Conservation (phyloP, 768 basidiomycete genomes). For the Nidula microcarpa region DNA sequence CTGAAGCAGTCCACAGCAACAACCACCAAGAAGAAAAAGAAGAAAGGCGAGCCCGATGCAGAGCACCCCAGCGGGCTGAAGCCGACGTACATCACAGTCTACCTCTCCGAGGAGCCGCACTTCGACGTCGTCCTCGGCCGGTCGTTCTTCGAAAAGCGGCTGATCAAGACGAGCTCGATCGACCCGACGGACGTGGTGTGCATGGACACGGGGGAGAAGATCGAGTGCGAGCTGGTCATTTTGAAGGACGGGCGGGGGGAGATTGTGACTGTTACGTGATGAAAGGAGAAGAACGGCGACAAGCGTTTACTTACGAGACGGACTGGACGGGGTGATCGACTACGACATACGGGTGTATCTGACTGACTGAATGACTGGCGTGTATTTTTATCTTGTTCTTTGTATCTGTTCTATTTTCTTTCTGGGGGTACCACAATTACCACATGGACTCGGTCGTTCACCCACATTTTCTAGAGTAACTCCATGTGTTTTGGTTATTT, state of each 20-base stretch:
- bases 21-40: conserved; percentile 3
- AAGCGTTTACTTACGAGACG: too few relatives aligned
- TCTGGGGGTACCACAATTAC: neutral
- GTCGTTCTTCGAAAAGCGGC: conserved; percentile 78
- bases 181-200: conserved; percentile 92
- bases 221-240: conserved; percentile 90
- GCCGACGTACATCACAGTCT: conserved; percentile 58
- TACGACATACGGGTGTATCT: neutral
- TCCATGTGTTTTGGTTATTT: too few relatives aligned
- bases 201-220: conserved; percentile 87
- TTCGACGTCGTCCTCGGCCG: conserved; percentile 95
- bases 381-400: neutral
- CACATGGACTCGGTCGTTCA: neutral
- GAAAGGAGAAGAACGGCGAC: too few relatives aligned
- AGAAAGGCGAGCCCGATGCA: conserved; percentile 7
- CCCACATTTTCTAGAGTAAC: neutral
- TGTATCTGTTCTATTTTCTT: neutral
- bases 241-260: conserved; percentile 89
- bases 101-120: conserved; percentile 90
- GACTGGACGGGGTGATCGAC: too few relatives aligned
- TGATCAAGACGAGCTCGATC: conserved; percentile 74
- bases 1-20: neutral
- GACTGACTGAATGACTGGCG: neutral
- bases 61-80: conserved; percentile 24
- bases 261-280: conserved; percentile 84